Conservation (phyloP, 768 basidiomycete genomes). For the Mycena epipterygia region DNA sequence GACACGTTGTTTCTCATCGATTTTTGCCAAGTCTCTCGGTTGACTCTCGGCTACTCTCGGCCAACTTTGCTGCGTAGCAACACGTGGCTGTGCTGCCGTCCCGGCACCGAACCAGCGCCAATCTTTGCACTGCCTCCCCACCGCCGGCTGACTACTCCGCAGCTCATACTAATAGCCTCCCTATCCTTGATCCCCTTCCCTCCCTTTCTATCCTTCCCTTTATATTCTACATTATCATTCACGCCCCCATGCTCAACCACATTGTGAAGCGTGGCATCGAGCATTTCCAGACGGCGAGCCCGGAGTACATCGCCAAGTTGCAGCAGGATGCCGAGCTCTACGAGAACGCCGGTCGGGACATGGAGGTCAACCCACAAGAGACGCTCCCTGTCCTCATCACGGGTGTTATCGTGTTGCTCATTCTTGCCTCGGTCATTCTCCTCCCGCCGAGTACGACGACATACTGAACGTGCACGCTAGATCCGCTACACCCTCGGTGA, state of each 20-base stretch:
- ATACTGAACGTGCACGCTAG: not conserved
- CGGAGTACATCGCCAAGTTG: conserved; percentile 17
- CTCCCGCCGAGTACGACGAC: not conserved
- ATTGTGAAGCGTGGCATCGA: conserved; percentile 16
- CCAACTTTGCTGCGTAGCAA: too few species aligned
- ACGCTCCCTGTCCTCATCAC: conserved; percentile 19
- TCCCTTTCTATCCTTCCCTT: not conserved
- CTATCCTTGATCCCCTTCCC: not conserved
- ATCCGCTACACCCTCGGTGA: conserved; percentile 25
- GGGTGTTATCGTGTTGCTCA: conserved; percentile 7
- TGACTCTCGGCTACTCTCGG: too few species aligned
- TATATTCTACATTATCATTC: not conserved
- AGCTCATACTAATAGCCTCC: too few species aligned
- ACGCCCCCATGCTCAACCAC: conserved; percentile 7
- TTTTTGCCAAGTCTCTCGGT: too few species aligned
- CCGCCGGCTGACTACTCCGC: too few species aligned
- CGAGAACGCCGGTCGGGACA: conserved; percentile 2
- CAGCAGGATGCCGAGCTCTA: conserved; percentile 13
- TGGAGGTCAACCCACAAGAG: conserved; percentile 9
- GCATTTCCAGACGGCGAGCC: conserved; percentile 8
- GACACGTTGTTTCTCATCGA: too few species aligned
- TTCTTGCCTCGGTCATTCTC: conserved; percentile 20
- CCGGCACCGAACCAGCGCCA: too few species aligned
- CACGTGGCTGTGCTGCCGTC: too few species aligned
- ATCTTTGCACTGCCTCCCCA: too few species aligned